Conservation (phyloP, 225 moss, liverwort and hornwort species). For the Climacium dendroides region DNA sequence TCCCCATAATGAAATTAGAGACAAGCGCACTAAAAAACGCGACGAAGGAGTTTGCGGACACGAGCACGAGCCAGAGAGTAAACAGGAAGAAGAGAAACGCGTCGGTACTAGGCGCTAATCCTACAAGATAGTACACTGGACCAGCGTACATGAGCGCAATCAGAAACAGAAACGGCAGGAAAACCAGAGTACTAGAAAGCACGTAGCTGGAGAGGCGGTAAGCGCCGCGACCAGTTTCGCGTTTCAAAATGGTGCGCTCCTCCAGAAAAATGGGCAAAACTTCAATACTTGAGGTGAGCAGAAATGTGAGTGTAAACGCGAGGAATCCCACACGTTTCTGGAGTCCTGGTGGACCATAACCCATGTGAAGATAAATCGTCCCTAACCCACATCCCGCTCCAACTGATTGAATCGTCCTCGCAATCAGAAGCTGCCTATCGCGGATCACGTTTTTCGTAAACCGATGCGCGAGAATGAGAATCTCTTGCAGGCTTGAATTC, state of each 20-base stretch:
- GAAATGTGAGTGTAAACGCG: conserved; percentile 61
- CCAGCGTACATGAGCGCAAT: conserved; percentile 42
- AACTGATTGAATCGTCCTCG: conserved; percentile 41
- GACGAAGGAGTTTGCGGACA: conserved; percentile 70
- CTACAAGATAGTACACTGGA: conserved; percentile 57
- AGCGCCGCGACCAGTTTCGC: conserved; percentile 63
- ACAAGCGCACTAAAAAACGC: conserved; percentile 67
- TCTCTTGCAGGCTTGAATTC: conserved; percentile 21
- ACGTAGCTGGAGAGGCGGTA: conserved; percentile 76
- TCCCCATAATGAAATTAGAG: conserved; percentile 67
- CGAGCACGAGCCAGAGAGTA: conserved; percentile 63
- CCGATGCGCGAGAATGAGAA: conserved; percentile 10
- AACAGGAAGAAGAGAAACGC: conserved; percentile 62
- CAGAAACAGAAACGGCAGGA: conserved; percentile 58
- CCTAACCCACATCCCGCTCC: conserved; percentile 56
- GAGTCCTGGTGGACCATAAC: conserved; percentile 21
- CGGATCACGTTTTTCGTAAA: conserved; percentile 24
- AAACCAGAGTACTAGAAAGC: conserved; percentile 50
- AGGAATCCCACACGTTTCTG: conserved; percentile 61
- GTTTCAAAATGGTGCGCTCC: conserved; percentile 60
- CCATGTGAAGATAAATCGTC: conserved; percentile 53
- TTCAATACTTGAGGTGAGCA: conserved; percentile 64
- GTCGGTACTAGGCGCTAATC: conserved; percentile 4
- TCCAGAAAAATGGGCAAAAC: conserved; percentile 74
- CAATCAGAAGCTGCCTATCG: conserved; percentile 12